phyloP scores from a whole-genome alignment of 768 basidiomycete species.

The Macrolepiota dolichaula region DNA sequence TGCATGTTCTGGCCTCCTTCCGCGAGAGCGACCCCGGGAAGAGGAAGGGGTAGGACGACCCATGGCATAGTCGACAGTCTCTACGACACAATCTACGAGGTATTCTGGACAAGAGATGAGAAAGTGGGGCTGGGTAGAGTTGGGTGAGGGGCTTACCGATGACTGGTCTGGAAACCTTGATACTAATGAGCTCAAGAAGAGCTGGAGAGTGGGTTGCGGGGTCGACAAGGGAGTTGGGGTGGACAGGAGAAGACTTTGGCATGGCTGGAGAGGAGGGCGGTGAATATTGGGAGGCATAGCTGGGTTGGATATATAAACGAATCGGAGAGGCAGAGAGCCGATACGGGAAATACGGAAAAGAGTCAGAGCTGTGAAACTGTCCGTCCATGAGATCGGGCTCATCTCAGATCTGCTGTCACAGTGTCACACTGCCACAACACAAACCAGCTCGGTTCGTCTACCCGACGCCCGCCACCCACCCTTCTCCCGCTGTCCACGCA shows the following conservation, averaged over 20 bases:
- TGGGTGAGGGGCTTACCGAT: slow-evolving; percentile 48
- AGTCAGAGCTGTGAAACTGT: slow-evolving; percentile 17
- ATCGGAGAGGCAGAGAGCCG: slow-evolving; percentile 29
- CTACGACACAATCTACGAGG: slow-evolving; percentile 62
- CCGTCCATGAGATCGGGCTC: slow-evolving; percentile 5
- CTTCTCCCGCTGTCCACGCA: slow-evolving; percentile 12
- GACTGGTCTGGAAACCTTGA: slow-evolving; percentile 57
- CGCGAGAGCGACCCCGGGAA: slow-evolving; percentile 41
- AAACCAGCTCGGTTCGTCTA: slow-evolving; percentile 11
- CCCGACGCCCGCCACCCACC: slow-evolving; percentile 12
- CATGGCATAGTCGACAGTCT: slow-evolving; percentile 76
- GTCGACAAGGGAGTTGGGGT: slow-evolving; percentile 57
- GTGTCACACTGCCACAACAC: not conserved
- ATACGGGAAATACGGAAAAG: slow-evolving; percentile 29
- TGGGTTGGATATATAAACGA: slow-evolving; percentile 26
- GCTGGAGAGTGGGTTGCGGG: slow-evolving; percentile 59
- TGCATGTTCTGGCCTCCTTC: slow-evolving; percentile 48
- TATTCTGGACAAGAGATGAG: slow-evolving; percentile 46
- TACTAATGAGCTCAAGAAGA: slow-evolving; percentile 64
- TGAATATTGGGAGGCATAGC: slow-evolving; percentile 7
- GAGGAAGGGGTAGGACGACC: slow-evolving; percentile 58
- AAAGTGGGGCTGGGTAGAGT: not conserved
- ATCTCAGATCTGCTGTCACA: slow-evolving; percentile 16
- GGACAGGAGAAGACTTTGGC: slow-evolving; percentile 18
- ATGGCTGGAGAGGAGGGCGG: slow-evolving; percentile 11